These are phyloP conservation scores for Plenodomus biglobosus DNA, from an alignment of 2,329 filamentous ascomycete species.

Conservation along the genomic window DNA sequence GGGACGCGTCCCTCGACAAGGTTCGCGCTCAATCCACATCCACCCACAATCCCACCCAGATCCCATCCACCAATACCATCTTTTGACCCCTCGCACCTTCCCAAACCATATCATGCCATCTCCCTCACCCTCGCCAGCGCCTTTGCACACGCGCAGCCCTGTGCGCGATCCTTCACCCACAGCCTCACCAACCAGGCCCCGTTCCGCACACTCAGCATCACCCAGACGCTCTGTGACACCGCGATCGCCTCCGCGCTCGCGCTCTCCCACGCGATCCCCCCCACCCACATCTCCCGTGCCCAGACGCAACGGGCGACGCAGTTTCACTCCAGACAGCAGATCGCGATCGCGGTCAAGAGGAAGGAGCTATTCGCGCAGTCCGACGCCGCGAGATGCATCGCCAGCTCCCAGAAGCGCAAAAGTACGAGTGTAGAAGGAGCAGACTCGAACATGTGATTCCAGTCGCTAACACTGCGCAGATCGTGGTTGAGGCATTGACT, in stretches of 20 bases:
- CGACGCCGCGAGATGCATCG: conserved; percentile 36
- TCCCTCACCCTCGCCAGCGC: conserved; percentile 27
- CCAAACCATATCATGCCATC: conserved; percentile 21
- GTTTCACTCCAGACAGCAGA: conserved; percentile 33
- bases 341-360: conserved; percentile 35
- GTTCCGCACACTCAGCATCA: conserved; percentile 31
- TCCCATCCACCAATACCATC: no score
- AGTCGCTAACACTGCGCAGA: conserved; percentile 54
- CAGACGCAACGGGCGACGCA: conserved; percentile 43
- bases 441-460: neutral
- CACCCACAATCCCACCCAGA: no score
- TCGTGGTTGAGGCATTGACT: conserved; percentile 93
- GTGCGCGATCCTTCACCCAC: conserved; percentile 48
- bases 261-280: conserved; percentile 38
- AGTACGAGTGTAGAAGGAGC: conserved; percentile 19
- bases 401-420: conserved; percentile 44
- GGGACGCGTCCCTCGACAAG: conserved; percentile 12
- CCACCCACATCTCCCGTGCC: conserved; percentile 26
- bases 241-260: conserved; percentile 41
- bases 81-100: neutral
- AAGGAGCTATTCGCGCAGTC: conserved; percentile 41
- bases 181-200: conserved; percentile 26
- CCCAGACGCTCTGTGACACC: conserved; percentile 44
- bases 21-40: neutral
- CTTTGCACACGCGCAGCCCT: conserved; percentile 38